These are phyloP conservation scores for Carex cristatella DNA, from an alignment of 176 grass and related monocot genomes.

Conservation along the genomic window DNA sequence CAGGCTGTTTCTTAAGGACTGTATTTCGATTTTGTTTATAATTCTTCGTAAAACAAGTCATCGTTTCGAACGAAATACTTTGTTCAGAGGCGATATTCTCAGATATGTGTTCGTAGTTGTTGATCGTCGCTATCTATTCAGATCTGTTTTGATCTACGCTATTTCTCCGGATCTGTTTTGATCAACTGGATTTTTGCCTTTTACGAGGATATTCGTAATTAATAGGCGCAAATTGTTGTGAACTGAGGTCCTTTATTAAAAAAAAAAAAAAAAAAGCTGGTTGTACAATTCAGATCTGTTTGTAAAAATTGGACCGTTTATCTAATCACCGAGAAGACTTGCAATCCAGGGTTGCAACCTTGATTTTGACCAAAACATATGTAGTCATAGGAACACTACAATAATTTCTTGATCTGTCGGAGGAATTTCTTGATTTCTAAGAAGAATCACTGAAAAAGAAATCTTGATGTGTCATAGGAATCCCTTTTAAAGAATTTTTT, in stretches of 20 bases:
- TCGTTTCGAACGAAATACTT: neutral
- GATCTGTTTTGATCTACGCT: neutral
- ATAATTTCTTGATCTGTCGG: neutral
- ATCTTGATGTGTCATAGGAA: neutral
- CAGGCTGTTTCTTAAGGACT: neutral
- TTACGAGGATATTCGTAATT: neutral
- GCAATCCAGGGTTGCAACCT: neutral
- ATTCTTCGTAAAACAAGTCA: neutral
- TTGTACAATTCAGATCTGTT: neutral
- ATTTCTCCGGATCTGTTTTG: neutral
- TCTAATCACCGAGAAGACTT: neutral
- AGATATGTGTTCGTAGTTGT: neutral
- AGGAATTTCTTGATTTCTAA: no score
- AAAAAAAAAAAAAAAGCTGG: neutral
- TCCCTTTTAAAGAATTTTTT: neutral
- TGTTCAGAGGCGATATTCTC: neutral
- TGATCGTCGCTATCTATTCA: neutral
- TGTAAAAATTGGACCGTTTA: no score
- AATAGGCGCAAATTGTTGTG: neutral
- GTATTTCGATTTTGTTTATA: neutral
- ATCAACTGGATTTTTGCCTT: neutral
- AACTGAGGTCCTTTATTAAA: neutral
- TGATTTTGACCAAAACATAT: neutral
- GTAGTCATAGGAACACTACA: neutral
- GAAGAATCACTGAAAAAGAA: neutral